A percentile compares a stretch with the other conserved stretches of the same genome.
Conservation (phyloP, 2,329 filamentous ascomycete genomes). For the Cladosporium sp. region DNA sequence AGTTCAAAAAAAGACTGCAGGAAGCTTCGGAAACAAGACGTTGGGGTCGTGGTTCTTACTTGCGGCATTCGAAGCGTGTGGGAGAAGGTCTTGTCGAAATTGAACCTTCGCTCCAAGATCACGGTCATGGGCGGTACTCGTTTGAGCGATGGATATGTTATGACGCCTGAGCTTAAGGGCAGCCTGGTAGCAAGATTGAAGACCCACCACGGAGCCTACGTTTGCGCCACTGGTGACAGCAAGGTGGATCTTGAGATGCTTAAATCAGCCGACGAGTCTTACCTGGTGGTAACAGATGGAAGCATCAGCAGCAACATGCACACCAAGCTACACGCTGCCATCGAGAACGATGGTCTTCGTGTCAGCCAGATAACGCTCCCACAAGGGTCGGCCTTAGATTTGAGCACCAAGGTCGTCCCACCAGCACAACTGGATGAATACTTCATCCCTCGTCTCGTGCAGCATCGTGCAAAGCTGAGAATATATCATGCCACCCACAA, state of each 20-base stretch:
- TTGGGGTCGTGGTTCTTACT: constrained; percentile 48
- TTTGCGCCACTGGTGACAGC: constrained; percentile 59
- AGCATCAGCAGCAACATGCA: constrained; percentile 52
- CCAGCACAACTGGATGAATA: background rate
- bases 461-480: background rate
- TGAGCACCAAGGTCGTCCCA: constrained; percentile 30
- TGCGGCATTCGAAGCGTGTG: constrained; percentile 52
- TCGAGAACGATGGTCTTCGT: constrained; percentile 37
- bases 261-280: constrained; percentile 45
- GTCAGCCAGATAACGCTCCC: constrained; percentile 48
- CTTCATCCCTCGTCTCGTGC: background rate
- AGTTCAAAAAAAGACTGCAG: constrained; percentile 45
- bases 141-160: constrained; percentile 44
- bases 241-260: constrained; percentile 56
- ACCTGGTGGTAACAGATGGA: constrained; percentile 53
- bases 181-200: constrained; percentile 42
- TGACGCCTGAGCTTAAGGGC: constrained; percentile 50
- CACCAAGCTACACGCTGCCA: constrained; percentile 36
- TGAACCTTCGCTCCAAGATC: constrained; percentile 40
- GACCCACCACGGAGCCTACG: constrained; percentile 31
- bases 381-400: constrained; percentile 33
- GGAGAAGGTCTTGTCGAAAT: constrained; percentile 48
- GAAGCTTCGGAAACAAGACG: constrained; percentile 30
- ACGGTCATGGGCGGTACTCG: constrained; percentile 51
- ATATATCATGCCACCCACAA: constrained; percentile 41